A percentile compares a stretch with the other conserved stretches of the same genome.
Conservation (phyloP, 495 filamentous ascomycete species). For the Rhizodiscina lignyota region DNA sequence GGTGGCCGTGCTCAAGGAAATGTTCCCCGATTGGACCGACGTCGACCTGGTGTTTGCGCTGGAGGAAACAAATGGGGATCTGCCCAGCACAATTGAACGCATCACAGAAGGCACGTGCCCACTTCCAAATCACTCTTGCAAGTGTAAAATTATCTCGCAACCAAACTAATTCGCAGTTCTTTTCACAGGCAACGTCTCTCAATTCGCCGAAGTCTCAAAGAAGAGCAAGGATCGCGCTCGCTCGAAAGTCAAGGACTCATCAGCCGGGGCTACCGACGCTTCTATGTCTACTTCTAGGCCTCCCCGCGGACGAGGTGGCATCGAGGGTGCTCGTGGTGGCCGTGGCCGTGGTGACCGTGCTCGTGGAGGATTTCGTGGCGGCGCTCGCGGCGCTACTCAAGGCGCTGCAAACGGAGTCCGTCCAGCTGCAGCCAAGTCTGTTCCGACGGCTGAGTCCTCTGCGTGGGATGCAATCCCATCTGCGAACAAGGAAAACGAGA, state of each 20-base stretch:
- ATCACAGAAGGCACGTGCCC: conserved; percentile 65
- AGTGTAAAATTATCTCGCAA: not conserved
- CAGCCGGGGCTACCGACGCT: conserved; percentile 25
- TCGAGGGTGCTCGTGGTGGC: conserved; percentile 45
- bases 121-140: too few species aligned
- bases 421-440: conserved; percentile 10
- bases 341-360: conserved; percentile 63
- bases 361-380: conserved; percentile 53
- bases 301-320: conserved; percentile 46
- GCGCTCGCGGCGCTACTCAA: conserved; percentile 46
- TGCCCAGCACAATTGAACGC: conserved; percentile 66
- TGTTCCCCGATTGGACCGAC: conserved; percentile 85
- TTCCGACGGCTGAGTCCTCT: conserved; percentile 18
- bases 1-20: conserved; percentile 62
- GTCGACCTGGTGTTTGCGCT: conserved; percentile 84
- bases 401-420: conserved; percentile 32
- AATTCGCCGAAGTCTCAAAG: conserved; percentile 95
- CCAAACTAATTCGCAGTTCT: conserved; percentile 4
- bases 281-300: conserved; percentile 39
- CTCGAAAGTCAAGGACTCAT: conserved; percentile 64
- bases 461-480: conserved; percentile 9
- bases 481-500: not conserved
- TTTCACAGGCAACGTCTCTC: conserved; percentile 60
- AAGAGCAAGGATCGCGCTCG: conserved; percentile 66
- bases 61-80: conserved; percentile 80